A percentile compares a stretch with the other conserved stretches of the same genome.
phyloP scores from a whole-genome alignment of 768 basidiomycete species.

The Serendipita sp. region DNA sequence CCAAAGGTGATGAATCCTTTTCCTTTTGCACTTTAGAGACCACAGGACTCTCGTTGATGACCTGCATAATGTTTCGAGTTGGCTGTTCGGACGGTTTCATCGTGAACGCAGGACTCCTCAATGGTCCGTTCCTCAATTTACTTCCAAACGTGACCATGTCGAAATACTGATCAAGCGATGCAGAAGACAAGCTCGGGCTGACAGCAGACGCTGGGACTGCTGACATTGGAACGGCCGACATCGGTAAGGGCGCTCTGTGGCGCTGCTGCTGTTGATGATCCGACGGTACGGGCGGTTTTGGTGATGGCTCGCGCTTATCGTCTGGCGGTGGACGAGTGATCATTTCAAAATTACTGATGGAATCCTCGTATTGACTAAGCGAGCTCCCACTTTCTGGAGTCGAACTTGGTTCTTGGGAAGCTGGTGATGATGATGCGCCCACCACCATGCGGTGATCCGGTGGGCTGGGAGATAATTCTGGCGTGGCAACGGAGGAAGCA shows the following conservation, averaged over 20 bases:
- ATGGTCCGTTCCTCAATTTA: not conserved
- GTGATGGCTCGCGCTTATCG: not conserved
- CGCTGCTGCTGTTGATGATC: not conserved
- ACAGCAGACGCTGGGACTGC: not conserved
- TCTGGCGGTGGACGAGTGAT: not conserved
- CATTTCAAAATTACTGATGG: slow-evolving; percentile 1
- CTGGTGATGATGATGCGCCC: too few relatives aligned
- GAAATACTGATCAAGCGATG: not conserved
- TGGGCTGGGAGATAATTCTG: slow-evolving; percentile 3
- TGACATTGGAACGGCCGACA: not conserved
- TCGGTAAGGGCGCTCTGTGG: not conserved
- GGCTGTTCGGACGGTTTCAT: too few relatives aligned
- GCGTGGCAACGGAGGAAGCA: not conserved
- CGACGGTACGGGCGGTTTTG: too few relatives aligned
- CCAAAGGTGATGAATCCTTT: not conserved
- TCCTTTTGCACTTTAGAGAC: not conserved
- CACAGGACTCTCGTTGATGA: not conserved
- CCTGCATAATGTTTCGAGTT: not conserved
- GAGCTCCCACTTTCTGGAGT: not conserved
- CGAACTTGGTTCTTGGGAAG: not conserved
- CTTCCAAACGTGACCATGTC: not conserved
- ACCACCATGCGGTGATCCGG: too few relatives aligned
- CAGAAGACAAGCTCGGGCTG: not conserved
- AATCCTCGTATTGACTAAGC: not conserved
- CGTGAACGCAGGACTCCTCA: not conserved